A percentile compares a stretch with the other conserved stretches of the same genome.
phyloP scores from a whole-genome alignment of 345 rosid genomes.

The Dipteronia sinensis region DNA sequence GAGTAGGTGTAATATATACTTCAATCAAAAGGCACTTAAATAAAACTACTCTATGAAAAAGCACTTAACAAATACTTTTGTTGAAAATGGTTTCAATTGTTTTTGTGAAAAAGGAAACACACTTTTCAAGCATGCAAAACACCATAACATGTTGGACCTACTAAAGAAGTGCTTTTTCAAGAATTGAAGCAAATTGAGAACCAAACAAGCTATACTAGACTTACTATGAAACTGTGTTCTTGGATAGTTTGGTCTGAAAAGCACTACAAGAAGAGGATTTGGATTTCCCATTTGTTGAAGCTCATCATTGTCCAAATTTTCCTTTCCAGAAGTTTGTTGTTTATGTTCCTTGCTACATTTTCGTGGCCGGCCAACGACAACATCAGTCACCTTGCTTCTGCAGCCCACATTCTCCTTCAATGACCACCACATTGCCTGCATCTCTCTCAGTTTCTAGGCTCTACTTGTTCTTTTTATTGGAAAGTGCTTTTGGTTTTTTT shows the following conservation, averaged over 20 bases:
- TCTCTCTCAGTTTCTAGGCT: conserved; percentile 13
- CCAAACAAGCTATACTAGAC: not conserved
- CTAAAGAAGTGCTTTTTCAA: not conserved
- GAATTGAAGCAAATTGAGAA: not conserved
- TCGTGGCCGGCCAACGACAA: conserved; percentile 8
- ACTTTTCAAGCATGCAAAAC: not conserved
- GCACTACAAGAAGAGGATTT: conserved; percentile 29
- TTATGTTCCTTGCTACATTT: conserved; percentile 12
- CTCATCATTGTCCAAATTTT: conserved; percentile 16
- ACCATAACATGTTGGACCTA: not conserved
- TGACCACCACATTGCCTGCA: conserved; percentile 40
- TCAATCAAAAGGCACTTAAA: no score
- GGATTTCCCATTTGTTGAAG: conserved; percentile 24
- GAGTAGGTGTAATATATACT: no score
- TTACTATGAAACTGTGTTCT: conserved; percentile 32
- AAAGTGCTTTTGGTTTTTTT: not conserved
- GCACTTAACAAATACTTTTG: not conserved
- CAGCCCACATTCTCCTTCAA: conserved; percentile 42
- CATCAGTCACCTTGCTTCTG: conserved; percentile 27
- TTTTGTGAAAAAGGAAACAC: not conserved
- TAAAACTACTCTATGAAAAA: not conserved
- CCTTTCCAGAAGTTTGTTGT: not conserved
- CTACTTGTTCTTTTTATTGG: not conserved
- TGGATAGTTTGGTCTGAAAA: conserved; percentile 26
- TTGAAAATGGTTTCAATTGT: not conserved